Evolutionary conservation across 2,329 filamentous ascomycete genomes (phyloP), one percentile per base, ranked within the genome.

Genomic region (Lachnellula occidentalis): DNA sequence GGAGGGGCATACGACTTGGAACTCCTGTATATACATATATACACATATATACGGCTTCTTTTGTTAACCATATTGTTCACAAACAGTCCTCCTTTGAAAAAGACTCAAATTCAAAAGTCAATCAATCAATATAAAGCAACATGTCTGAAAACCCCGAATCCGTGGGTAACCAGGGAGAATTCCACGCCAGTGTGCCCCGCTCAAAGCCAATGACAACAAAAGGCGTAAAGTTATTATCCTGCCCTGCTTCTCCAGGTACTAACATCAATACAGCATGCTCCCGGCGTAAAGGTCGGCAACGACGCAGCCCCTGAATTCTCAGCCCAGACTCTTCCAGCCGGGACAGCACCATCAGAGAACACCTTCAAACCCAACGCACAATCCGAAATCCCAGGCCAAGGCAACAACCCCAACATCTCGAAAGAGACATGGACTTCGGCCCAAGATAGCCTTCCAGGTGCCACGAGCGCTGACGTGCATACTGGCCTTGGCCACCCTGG

Each of bases 241-340:
- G 74, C 45, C 76, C 76, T 73, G 71, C 1, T 68, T 75, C 0
- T 69, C 65, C 5, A 71, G 73, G 0, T 48, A 37, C 59, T 61
- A 52, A 61, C 45, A 52, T 11, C 43, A 34, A n/a, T 34, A 6
- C 61, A 88, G 84, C 86, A 90, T 70, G 76, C 82, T 66, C 78
- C 79, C 3, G 86, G 86, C 50, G 73, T 77, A 61, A 77, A 81
- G 57, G 77, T 82, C 54, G 80, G 80, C 64, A 80, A 82, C 61
- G 83, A 86, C 51, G 72, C 73, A 22, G 66, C 71, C 12, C 82
- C 82, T 19, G 85, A 87, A 65, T 90, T 87, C 74, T 74, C 78
- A 63, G 78, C 81, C 22, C 61, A 90, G 67, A 78, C 76, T 1
- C 71, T 83, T 36, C 77, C 83, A 0, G 71, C 85, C 0, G 87